Evolutionary conservation across 2,329 filamentous ascomycete genomes (phyloP), one percentile per base, ranked within the genome.

Genomic region (Cladosporium sp.): DNA sequence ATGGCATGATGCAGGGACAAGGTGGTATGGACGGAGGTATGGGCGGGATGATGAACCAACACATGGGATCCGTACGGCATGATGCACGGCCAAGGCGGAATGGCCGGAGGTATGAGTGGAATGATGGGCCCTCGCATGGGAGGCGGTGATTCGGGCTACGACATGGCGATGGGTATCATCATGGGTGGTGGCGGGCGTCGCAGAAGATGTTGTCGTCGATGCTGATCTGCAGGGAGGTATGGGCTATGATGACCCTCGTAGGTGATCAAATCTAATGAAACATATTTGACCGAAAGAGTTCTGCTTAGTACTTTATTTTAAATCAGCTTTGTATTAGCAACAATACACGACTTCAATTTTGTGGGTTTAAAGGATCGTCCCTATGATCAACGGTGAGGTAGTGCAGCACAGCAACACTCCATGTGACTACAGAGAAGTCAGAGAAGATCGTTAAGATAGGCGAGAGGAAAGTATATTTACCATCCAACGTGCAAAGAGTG

Each of bases 401-500:
- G 54, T 69, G 67, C 14, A 69, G 26, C 6, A 67, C 60, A 5
- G 32, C 36, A n/a, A 69, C 66, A 1, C 66, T 39, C 67, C 67
- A 69, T 5, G 67, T 69, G 26, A 69, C 67, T 69, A 34, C n/a
- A 5, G 4, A 4, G 5, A 18, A n/a, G 34, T 57, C 39, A 64
- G 18, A 16, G 51, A 1, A 23, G 0, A 23, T 23, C 7, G n/a
- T 21, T 23, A 8, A 46, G 5, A 10, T 21, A 21, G n/a, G 10
- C 39, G 10, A 1, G 6, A 1, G 3, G 8, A 25, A 39, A 21
- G 16, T 18, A 8, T 3, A 68, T 75, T 46, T 70, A 80, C 79
- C 74, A 65, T 81, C 79, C 13, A 78, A 67, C 1, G 74, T 77
- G 69, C 80, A 82, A 1, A 78, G 69, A 0, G 73, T 76, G 59